These are phyloP conservation scores for Microbotryum silenes-acaulis DNA, from an alignment of 1,284 basidiomycete species.

Conservation along the genomic window DNA sequence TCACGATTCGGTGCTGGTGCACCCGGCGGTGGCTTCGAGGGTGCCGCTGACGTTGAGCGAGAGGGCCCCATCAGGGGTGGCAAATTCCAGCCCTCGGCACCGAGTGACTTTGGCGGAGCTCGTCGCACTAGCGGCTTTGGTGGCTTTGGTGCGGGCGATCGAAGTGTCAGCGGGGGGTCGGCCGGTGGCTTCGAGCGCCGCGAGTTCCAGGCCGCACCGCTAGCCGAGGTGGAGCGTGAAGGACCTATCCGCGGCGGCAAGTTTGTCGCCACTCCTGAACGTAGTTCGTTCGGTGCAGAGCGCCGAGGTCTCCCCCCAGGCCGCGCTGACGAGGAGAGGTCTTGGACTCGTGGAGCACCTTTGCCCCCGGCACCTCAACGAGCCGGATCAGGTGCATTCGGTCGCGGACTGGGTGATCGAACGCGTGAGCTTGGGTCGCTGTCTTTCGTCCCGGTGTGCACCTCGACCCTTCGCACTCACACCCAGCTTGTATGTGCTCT, in stretches of 20 bases:
- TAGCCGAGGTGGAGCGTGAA: conserved; percentile 41
- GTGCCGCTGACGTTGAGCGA: conserved; percentile 47
- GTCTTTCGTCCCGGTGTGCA: background rate
- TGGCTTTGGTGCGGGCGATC: conserved; percentile 14
- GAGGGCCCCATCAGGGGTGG: conserved; percentile 44
- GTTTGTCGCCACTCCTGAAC: conserved; percentile 32
- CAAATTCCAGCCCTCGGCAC: conserved; percentile 42
- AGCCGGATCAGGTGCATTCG: conserved; percentile 2
- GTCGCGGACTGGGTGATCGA: conserved; percentile 6
- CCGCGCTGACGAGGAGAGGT: conserved; percentile 16
- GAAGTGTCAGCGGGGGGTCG: conserved; percentile 30
- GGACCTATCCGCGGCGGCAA: conserved; percentile 44
- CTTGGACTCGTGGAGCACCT: conserved; percentile 21
- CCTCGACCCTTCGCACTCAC: background rate
- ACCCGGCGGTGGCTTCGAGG: conserved; percentile 2
- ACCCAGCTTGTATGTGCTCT: background rate
- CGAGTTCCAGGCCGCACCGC: conserved; percentile 18
- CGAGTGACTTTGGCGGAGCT: background rate
- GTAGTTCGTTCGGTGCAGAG: background rate
- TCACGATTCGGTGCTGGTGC: background rate
- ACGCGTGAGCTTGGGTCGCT: conserved; percentile 5
- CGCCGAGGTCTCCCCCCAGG: background rate
- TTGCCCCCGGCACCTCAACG: conserved; percentile 1
- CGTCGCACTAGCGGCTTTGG: conserved; percentile 2
- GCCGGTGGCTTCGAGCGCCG: conserved; percentile 22